Conservation (phyloP, 805 yeast genomes). For the Millerozyma miso region DNA sequence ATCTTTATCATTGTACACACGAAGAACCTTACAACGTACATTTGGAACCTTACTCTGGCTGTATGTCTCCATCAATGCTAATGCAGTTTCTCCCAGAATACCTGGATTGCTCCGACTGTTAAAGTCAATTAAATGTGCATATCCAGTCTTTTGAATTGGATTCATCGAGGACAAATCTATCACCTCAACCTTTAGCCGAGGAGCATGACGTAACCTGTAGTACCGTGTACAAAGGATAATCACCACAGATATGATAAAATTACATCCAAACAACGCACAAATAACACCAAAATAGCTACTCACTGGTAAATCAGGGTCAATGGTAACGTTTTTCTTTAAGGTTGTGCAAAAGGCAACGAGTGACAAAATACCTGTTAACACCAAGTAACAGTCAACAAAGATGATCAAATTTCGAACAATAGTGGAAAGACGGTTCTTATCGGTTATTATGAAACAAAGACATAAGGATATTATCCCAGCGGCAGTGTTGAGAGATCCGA, state of each 20-base stretch:
- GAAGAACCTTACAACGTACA: constrained; percentile 12
- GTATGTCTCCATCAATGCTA: constrained; percentile 17
- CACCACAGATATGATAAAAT: constrained; percentile 1
- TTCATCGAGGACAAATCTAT: constrained; percentile 10
- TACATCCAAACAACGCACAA: constrained; percentile 2
- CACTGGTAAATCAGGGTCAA: not conserved
- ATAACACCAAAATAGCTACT: not conserved
- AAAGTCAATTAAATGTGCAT: constrained; percentile 14
- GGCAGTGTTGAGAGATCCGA: not conserved
- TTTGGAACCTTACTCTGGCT: constrained; percentile 7
- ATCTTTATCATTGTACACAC: constrained; percentile 11
- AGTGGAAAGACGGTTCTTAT: not conserved
- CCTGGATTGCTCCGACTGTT: constrained; percentile 16
- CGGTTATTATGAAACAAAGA: not conserved
- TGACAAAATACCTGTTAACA: constrained; percentile 2
- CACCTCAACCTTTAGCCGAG: constrained; percentile 10
- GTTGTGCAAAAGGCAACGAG: constrained; percentile 6
- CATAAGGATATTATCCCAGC: not conserved
- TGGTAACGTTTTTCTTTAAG: constrained; percentile 1
- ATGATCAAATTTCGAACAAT: constrained; percentile 2
- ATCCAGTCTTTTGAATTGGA: constrained; percentile 13
- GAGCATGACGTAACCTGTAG: constrained; percentile 8
- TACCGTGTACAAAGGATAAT: constrained; percentile 3
- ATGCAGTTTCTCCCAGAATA: constrained; percentile 13
- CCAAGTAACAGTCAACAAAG: constrained; percentile 5